phyloP scores from a whole-genome alignment of 148 eudicot genomes.

The Hydrangea macrophylla region DNA sequence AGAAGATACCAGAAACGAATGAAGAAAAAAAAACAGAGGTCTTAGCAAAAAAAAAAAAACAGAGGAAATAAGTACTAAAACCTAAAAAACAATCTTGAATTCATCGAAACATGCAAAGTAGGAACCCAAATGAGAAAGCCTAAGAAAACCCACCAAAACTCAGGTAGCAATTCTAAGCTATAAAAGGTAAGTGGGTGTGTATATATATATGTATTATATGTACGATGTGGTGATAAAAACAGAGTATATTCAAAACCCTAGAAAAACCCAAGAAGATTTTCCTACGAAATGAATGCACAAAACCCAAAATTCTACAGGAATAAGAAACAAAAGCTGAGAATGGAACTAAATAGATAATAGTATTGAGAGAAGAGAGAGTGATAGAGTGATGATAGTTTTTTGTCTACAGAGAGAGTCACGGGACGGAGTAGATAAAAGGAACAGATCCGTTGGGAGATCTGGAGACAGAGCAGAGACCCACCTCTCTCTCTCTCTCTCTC shows the following conservation, averaged over 20 bases:
- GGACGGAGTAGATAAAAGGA: slow-evolving; percentile 32
- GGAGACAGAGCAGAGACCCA: slow-evolving; percentile 36
- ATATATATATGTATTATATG: no score
- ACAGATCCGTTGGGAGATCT: slow-evolving; percentile 30
- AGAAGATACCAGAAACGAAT: not conserved
- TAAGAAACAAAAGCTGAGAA: slow-evolving; percentile 12
- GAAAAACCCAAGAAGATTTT: slow-evolving; percentile 22
- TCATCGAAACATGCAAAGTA: slow-evolving; percentile 20
- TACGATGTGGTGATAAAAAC: not conserved
- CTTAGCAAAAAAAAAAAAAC: not conserved
- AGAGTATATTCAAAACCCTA: slow-evolving; percentile 19
- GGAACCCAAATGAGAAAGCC: slow-evolving; percentile 3
- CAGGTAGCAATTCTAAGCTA: not conserved
- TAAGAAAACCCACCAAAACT: not conserved
- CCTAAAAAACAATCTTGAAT: slow-evolving; percentile 24
- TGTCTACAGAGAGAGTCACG: slow-evolving; percentile 28
- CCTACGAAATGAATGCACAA: slow-evolving; percentile 27
- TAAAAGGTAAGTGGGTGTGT: slow-evolving; percentile 1
- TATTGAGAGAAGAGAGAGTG: slow-evolving; percentile 5
- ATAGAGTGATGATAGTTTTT: slow-evolving; percentile 3
- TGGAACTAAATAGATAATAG: no score
- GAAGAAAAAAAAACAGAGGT: not conserved
- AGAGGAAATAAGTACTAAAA: not conserved
- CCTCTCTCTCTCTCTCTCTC: slow-evolving; percentile 28
- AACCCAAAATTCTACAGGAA: slow-evolving; percentile 28